Percentiles rank a stretch among this genome's conserved stretches.
These are phyloP conservation scores for Fusarium poae DNA, from an alignment of 2,329 filamentous ascomycete genomes.

Conservation along the genomic window DNA sequence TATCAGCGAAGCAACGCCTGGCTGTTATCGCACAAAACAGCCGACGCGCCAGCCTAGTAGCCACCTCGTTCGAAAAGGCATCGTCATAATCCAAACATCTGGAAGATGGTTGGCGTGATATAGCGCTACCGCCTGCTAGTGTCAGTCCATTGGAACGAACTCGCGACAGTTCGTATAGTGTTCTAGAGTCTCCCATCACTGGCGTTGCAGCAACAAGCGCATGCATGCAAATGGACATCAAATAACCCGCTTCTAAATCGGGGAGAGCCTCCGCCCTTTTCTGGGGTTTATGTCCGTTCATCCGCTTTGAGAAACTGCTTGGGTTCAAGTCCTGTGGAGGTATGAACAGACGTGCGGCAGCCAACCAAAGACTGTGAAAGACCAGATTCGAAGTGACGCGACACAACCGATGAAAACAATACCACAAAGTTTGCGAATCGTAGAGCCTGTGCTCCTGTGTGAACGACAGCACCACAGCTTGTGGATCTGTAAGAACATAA, in stretches of 20 bases:
- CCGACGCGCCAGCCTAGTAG: constrained; percentile 69
- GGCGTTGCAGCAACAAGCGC: constrained; percentile 71
- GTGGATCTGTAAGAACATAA: constrained; percentile 70
- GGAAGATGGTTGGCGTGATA: constrained; percentile 61
- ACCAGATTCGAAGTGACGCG: constrained; percentile 69
- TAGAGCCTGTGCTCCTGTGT: constrained; percentile 64
- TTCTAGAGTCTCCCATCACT: constrained; percentile 60
- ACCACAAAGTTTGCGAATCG: constrained; percentile 73
- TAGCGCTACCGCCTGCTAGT: constrained; percentile 60
- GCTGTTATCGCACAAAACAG: constrained; percentile 69
- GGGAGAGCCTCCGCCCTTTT: constrained; percentile 56
- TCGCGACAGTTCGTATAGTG: constrained; percentile 71
- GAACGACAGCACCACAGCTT: constrained; percentile 69
- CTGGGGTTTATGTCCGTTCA: constrained; percentile 52
- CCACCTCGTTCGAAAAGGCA: constrained; percentile 71
- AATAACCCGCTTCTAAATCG: constrained; percentile 63
- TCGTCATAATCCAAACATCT: constrained; percentile 73
- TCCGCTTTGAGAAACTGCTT: constrained; percentile 50
- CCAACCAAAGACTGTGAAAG: constrained; percentile 74
- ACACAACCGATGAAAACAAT: constrained; percentile 71
- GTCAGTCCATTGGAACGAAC: constrained; percentile 67
- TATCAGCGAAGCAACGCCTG: constrained; percentile 63
- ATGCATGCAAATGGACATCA: constrained; percentile 73
- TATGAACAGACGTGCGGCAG: constrained; percentile 69
- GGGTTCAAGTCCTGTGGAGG: constrained; percentile 62